Evolutionary conservation across 768 basidiomycete genomes (phyloP), one percentile per base, ranked within the genome.

Genomic region (Thelephora aurantiotincta): DNA sequence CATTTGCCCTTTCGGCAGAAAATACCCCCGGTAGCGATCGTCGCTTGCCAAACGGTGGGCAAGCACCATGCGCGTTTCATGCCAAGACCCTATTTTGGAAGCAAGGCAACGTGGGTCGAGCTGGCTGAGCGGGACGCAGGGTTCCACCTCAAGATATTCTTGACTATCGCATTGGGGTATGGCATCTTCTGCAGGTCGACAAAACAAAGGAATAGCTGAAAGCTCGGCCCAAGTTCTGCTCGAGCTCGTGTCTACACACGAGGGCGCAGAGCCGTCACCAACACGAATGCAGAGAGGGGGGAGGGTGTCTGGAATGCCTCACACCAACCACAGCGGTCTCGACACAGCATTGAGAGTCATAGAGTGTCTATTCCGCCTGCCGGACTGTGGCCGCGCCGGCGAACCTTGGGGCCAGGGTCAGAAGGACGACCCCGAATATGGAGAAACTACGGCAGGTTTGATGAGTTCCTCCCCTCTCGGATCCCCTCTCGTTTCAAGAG

Each of bases 361-460:
- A 60, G 59, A 0, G 62, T 62, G 53, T 62, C 62, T 41, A 46
- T 47, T 2, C 60, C 62, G 2, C 60, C 62, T 63, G 16, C 11
- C 3, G n/a, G 5, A 22, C 26, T 4, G 23, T 9, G 7, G 3
- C 4, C 26, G 9, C 26, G 26, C 26, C 26, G 5, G 26, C 26
- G 9, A 30, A 30, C 26, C 26, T 30, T 9, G 26, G 26, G 4
- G 26, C 26, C 26, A 30, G 26, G 9, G 26, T 30, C 26, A 12
- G 12, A 18, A 22, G 44, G 45, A 13, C 4, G 13, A 20, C 7
- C 18, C 33, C 22, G 37, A 30, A 57, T 68, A 72, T 43, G 75
- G 60, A 6, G 73, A 75, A 26, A 69, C 74, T 44, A 74, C 73
- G n/a, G 71, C 69, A 37, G 72, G 73, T 63, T 71, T 73, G 55